Conservation (phyloP, 768 basidiomycete genomes). For the Sporobolomyces phaffii region DNA sequence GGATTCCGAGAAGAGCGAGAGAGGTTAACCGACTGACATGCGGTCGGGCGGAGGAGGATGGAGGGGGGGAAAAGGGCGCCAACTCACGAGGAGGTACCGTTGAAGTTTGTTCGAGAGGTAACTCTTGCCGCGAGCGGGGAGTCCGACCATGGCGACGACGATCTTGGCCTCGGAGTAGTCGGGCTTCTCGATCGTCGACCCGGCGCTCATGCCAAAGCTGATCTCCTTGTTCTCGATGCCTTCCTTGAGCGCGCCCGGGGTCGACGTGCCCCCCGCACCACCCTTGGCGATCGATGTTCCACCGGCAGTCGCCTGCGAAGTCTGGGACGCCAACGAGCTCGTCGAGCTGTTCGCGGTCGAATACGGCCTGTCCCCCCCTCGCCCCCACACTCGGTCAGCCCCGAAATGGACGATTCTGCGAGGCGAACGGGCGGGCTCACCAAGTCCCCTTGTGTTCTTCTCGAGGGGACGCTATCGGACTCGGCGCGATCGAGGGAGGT, state of each 20-base stretch:
- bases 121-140: conserved; percentile 97
- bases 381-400: not conserved
- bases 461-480: conserved; percentile 8
- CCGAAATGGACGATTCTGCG: not conserved
- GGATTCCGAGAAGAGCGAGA: too few relatives aligned
- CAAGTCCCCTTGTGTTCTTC: conserved; percentile 32
- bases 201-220: conserved; percentile 36
- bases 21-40: too few relatives aligned
- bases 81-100: conserved; percentile 80
- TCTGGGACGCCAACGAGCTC: conserved; percentile 1
- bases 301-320: conserved; percentile 8
- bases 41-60: not conserved
- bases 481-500: not conserved
- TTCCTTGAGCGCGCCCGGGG: not conserved
- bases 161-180: conserved; percentile 99
- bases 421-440: too few relatives aligned
- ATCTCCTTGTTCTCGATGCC: conserved; percentile 15
- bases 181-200: conserved; percentile 64
- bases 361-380: conserved; percentile 25
- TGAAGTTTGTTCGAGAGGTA: conserved; percentile 96
- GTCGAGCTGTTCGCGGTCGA: conserved; percentile 38
- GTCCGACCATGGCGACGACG: conserved; percentile 93
- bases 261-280: not conserved
- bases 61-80: not conserved
- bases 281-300: not conserved